phyloP scores from a whole-genome alignment of 2,329 filamentous ascomycete species.

The Sclerotinia glacialis region DNA sequence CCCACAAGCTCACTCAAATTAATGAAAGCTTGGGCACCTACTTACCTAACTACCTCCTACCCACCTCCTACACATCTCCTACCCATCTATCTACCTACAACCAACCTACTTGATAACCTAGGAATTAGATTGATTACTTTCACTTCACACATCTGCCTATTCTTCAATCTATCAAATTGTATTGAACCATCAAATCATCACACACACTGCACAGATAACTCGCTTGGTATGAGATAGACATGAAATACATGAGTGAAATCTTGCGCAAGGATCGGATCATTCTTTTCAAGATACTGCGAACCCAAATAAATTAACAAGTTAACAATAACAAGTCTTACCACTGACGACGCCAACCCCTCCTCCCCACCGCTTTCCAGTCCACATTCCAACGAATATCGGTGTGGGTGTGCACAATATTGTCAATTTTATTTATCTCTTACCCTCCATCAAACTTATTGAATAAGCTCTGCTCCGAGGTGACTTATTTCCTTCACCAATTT shows the following conservation, averaged over 20 bases:
- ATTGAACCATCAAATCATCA: background rate
- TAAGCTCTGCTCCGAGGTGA: background rate
- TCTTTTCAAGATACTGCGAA: constrained; percentile 20
- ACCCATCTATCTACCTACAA: too few relatives aligned
- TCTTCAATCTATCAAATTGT: background rate
- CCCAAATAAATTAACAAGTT: constrained; percentile 19
- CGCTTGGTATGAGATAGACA: constrained; percentile 15
- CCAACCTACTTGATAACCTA: background rate
- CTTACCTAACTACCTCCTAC: background rate
- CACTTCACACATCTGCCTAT: background rate
- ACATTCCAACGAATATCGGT: constrained; percentile 5
- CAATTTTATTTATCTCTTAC: background rate
- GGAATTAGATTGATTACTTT: background rate
- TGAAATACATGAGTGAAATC: constrained; percentile 18
- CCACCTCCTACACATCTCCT: too few relatives aligned
- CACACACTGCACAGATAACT: background rate
- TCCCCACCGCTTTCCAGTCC: constrained; percentile 20
- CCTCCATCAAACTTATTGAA: background rate
- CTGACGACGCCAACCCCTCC: constrained; percentile 20
- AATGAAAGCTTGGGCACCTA: constrained; percentile 20
- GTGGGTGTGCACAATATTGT: constrained; percentile 6
- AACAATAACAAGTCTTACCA: constrained; percentile 20
- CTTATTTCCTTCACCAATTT: background rate
- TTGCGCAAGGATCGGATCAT: constrained; percentile 20
- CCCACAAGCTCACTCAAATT: constrained; percentile 14